Conservation (phyloP, 2,329 filamentous ascomycete species). For the Tolypocladium cylindrosporum region DNA sequence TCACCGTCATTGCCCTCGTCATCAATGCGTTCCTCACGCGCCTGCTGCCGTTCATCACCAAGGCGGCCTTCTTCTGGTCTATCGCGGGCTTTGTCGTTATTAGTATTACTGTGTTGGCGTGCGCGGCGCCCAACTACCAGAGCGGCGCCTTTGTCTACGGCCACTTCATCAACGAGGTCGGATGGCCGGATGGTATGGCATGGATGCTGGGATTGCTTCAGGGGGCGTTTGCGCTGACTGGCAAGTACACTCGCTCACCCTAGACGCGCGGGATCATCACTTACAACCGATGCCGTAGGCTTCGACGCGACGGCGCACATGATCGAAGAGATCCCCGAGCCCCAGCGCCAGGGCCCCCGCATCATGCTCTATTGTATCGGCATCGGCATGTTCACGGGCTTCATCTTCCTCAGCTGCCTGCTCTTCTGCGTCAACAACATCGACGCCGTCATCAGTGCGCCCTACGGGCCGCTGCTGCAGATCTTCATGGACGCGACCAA, state of each 20-base stretch:
- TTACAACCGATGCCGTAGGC: conserved; percentile 11
- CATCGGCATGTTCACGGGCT: conserved; percentile 56
- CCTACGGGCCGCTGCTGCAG: conserved; percentile 48
- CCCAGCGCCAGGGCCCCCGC: conserved; percentile 47
- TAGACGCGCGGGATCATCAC: not conserved
- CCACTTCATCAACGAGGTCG: conserved; percentile 57
- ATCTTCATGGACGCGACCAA: conserved; percentile 56
- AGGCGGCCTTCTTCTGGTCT: conserved; percentile 62
- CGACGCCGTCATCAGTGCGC: conserved; percentile 42
- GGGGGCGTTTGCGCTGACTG: conserved; percentile 36
- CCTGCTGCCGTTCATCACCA: conserved; percentile 55
- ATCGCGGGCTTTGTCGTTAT: conserved; percentile 60
- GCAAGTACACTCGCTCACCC: conserved; percentile 4
- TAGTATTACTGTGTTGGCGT: conserved; percentile 58
- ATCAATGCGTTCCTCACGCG: conserved; percentile 53
- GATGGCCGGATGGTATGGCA: conserved; percentile 58
- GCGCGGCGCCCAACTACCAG: conserved; percentile 55
- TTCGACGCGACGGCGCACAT: conserved; percentile 41
- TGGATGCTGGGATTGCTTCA: conserved; percentile 47
- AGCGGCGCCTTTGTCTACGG: conserved; percentile 55
- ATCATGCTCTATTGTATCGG: conserved; percentile 57
- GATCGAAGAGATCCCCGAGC: conserved; percentile 49
- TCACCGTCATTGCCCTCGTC: conserved; percentile 48
- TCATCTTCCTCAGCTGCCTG: conserved; percentile 50
- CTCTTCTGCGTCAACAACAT: conserved; percentile 55